These are phyloP conservation scores for Ramichloridium luteum DNA, from an alignment of 2,329 filamentous ascomycete genomes.

Conservation along the genomic window DNA sequence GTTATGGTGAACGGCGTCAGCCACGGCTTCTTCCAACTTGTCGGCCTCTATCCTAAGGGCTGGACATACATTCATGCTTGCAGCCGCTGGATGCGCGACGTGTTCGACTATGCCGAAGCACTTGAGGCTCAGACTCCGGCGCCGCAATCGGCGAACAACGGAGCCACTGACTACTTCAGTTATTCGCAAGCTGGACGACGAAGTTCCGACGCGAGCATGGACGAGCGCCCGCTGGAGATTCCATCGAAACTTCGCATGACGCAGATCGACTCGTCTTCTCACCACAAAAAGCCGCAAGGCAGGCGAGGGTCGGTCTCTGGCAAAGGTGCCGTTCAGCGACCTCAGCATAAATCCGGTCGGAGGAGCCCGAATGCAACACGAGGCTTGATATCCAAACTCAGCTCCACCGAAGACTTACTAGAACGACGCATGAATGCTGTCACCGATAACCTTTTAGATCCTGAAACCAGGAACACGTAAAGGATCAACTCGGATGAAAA, in stretches of 20 bases:
- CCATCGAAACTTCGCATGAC: constrained; percentile 28
- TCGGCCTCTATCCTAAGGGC: constrained; percentile 72
- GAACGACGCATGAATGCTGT: constrained; percentile 37
- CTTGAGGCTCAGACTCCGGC: constrained; percentile 22
- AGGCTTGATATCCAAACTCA: constrained; percentile 31
- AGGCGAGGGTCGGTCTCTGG: constrained; percentile 5
- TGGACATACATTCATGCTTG: constrained; percentile 78
- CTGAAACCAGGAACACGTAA: not conserved
- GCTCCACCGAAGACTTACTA: constrained; percentile 33
- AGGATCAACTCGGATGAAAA: too few species aligned
- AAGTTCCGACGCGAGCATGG: constrained; percentile 49
- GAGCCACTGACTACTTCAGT: constrained; percentile 16
- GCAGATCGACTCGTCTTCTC: constrained; percentile 9
- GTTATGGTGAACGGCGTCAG: constrained; percentile 76
- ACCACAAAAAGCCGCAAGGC: constrained; percentile 1
- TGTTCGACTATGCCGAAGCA: constrained; percentile 45
- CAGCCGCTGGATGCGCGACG: constrained; percentile 67
- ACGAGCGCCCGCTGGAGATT: constrained; percentile 75
- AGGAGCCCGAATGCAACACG: constrained; percentile 21
- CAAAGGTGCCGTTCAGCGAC: constrained; percentile 16
- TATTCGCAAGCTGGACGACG: constrained; percentile 8
- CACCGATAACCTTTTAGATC: constrained; percentile 19
- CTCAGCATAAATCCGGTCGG: constrained; percentile 17
- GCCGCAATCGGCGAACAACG: constrained; percentile 8
- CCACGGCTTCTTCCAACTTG: constrained; percentile 91